These are phyloP conservation scores for Antrodiella citrinella DNA, from an alignment of 768 basidiomycete species.

Conservation along the genomic window DNA sequence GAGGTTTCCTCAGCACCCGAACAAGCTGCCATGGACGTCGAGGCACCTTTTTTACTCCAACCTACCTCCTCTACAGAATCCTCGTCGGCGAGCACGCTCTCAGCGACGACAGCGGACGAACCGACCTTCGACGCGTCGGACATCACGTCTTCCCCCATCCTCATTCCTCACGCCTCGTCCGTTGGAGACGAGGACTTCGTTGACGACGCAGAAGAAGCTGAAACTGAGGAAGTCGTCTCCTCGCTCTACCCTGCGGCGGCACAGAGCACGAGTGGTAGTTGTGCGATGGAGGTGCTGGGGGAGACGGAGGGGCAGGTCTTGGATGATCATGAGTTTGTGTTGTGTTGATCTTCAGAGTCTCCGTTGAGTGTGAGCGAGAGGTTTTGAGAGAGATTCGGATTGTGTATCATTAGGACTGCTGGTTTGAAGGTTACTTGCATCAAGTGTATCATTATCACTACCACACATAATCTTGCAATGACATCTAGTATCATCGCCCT, in stretches of 20 bases:
- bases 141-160: background rate
- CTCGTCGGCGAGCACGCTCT: background rate
- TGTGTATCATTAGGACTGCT: background rate
- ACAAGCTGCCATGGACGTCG: background rate
- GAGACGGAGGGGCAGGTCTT: too few species aligned
- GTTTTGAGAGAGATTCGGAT: background rate
- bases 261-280: background rate
- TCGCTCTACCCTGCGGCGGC: background rate
- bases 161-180: too few species aligned
- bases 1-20: background rate
- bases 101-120: background rate
- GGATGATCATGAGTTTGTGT: too few species aligned
- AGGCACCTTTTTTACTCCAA: background rate
- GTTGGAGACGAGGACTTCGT: background rate
- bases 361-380: background rate
- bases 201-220: background rate
- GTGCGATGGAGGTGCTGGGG: background rate
- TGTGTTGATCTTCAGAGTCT: background rate
- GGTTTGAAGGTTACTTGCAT: background rate
- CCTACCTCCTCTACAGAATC: background rate
- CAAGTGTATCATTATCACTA: background rate
- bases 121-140: background rate
- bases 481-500: too few species aligned
- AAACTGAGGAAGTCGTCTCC: background rate
- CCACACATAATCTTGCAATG: background rate